Evolutionary conservation across 441 rosid species (phyloP).

Genomic region (Bruguiera hainesii): DNA sequence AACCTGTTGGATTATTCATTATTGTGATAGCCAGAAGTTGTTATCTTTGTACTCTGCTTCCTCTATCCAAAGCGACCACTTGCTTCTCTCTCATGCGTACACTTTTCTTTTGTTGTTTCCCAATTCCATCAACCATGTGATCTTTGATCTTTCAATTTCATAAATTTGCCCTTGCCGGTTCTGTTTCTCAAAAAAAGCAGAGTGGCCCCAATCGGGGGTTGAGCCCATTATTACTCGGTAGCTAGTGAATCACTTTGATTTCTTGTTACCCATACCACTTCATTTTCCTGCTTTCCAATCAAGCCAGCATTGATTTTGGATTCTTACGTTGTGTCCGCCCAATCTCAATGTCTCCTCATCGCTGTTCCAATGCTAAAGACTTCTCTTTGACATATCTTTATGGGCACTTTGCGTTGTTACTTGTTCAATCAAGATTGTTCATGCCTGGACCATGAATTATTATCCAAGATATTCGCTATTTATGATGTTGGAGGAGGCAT

Average conservation of each 20-base stretch:
- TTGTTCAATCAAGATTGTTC: too few species aligned
- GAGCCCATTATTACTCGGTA: conserved; percentile 9
- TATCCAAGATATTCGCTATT: too few species aligned
- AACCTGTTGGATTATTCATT: conserved; percentile 14
- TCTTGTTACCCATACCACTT: too few species aligned
- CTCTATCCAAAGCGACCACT: too few species aligned
- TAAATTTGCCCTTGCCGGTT: conserved; percentile 20
- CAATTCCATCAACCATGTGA: conserved; percentile 20
- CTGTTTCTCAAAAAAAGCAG: background rate
- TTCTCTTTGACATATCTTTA: too few species aligned
- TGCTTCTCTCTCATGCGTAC: background rate
- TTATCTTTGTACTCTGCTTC: conserved; percentile 41
- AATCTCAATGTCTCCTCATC: too few species aligned
- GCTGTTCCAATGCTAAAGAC: too few species aligned
- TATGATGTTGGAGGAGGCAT: too few species aligned
- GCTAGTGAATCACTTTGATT: background rate
- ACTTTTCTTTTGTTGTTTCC: background rate
- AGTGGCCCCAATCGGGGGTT: conserved; percentile 7
- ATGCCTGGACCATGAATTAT: too few species aligned
- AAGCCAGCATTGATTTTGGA: too few species aligned
- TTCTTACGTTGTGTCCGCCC: too few species aligned
- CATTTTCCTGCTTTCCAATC: background rate
- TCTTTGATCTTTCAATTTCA: conserved; percentile 6
- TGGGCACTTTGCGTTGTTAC: too few species aligned
- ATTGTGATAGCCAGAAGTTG: conserved; percentile 38